Base-by-base conservation (phyloP, 768 basidiomycete species). In the Mycena maculata region DNA sequence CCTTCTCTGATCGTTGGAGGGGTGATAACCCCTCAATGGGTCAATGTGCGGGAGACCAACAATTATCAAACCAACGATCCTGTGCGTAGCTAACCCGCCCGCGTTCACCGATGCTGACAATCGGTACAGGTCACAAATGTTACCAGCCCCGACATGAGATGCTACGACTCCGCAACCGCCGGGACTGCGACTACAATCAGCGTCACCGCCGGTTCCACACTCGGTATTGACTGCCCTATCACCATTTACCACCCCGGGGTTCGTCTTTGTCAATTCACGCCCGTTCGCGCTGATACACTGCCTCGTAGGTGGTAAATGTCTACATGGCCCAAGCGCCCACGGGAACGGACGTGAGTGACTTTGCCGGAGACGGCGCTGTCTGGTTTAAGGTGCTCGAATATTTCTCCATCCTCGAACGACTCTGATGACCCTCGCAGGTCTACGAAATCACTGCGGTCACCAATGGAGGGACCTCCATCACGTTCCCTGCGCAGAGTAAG, bases 241-340 rank as follows among this genome's bases (percentile, higher is more conserved):
- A 78, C 78, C 41, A 83, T 85, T 59, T 86, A 85, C 63, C 85
- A 86, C 74, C 81, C 82, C n/a, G 84, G 85, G 55, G 84, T 82
- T 67, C 42, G 78, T 73, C 31, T 3, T 11, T 13, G 22, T 13
- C 52, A 31, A 25, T 18, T 18, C 48, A 11, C 4, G 36, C 36
- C 39, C 20, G 25, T 5, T 49, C 23, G n/a, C 22, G 45, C 15
- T 42, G 12, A 18, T 44, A 22, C 3, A 45, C 36, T 41, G 18
- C n/a, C 55, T 18, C 28, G n/a, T 23, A 79, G 78, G 76, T 78
- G 47, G 69, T 80, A 25, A 82, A 82, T 42, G 76, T 83, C 22
- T 82, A 82, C 74, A 80, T 81, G 80, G 85, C 85, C 25, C 83
- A 80, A 68, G 85, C 85, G 5, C 82, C 84, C 4, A 72, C 67